These are phyloP conservation scores for Tolypocladium paradoxum DNA, from an alignment of 2,329 filamentous ascomycete genomes.

Conservation along the genomic window DNA sequence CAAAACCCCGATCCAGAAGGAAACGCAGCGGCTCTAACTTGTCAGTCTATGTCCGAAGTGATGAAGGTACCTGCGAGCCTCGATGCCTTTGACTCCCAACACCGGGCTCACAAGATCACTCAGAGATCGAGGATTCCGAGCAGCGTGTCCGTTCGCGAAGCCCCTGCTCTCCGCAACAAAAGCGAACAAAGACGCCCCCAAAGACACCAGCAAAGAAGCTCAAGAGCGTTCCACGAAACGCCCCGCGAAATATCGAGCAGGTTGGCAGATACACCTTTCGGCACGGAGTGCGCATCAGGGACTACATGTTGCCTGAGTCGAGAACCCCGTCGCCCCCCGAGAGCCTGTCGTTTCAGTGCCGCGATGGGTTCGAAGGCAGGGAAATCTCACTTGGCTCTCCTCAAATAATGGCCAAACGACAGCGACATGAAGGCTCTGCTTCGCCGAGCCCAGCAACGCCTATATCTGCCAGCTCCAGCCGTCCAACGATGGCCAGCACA, in stretches of 20 bases:
- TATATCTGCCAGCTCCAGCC: not conserved
- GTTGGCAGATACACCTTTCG: constrained; percentile 16
- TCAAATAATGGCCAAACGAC: constrained; percentile 5
- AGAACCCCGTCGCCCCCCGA: not conserved
- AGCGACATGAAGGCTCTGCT: not conserved
- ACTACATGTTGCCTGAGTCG: constrained; percentile 13
- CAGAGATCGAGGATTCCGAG: not conserved
- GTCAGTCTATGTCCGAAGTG: accelerated
- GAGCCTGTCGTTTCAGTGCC: constrained; percentile 15
- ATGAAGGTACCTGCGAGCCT: not conserved
- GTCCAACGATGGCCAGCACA: not conserved
- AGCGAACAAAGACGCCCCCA: not conserved
- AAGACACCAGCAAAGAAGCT: constrained; percentile 4
- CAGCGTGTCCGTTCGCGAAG: not conserved
- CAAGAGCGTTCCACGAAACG: constrained; percentile 13
- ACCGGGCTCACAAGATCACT: not conserved
- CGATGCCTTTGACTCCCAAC: not conserved
- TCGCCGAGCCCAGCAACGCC: not conserved
- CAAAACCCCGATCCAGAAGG: not conserved
- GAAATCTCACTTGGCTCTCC: constrained; percentile 10
- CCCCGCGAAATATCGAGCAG: constrained; percentile 13
- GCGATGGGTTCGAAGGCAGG: constrained; percentile 17
- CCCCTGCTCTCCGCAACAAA: not conserved
- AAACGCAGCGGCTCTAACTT: not conserved
- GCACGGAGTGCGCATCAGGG: constrained; percentile 17